Evolutionary conservation across 306 rosid genomes (phyloP).

Genomic region (Rosa lucieae): DNA sequence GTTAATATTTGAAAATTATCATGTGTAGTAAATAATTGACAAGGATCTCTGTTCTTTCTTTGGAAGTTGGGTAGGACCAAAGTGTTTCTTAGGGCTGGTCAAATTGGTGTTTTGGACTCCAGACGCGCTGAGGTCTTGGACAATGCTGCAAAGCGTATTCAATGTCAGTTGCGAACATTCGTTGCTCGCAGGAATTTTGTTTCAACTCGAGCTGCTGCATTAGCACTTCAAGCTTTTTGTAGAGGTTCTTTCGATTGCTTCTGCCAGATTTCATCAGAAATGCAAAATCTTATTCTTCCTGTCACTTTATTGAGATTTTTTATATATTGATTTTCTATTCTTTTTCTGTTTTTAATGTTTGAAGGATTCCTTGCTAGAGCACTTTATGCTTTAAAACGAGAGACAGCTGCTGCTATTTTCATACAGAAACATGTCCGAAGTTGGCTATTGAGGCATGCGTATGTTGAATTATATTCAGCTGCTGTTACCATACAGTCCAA

Average conservation of each 20-base stretch:
- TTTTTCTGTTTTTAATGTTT: slow-evolving; percentile 23
- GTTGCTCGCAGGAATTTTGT: slow-evolving; percentile 66
- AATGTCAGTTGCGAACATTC: slow-evolving; percentile 62
- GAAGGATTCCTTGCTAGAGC: slow-evolving; percentile 71
- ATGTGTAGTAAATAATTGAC: neutral
- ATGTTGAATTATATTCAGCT: slow-evolving; percentile 54
- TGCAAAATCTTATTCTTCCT: neutral
- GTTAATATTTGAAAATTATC: no score
- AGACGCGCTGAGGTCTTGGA: slow-evolving; percentile 86
- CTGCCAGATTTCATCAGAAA: neutral
- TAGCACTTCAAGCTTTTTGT: slow-evolving; percentile 78
- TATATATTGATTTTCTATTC: neutral
- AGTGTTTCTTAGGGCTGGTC: slow-evolving; percentile 96
- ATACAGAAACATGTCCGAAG: slow-evolving; percentile 67
- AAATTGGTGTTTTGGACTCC: slow-evolving; percentile 89
- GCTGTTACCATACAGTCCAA: slow-evolving; percentile 60
- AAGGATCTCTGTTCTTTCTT: neutral
- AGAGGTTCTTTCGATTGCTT: slow-evolving; percentile 56
- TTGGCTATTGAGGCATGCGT: slow-evolving; percentile 50
- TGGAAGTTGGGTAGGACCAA: slow-evolving; percentile 87
- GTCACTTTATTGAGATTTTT: neutral
- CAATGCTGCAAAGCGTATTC: slow-evolving; percentile 76
- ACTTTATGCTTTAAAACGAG: slow-evolving; percentile 61
- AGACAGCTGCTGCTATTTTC: slow-evolving; percentile 61
- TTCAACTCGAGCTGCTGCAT: slow-evolving; percentile 53